These are phyloP conservation scores for Entomortierella lignicola DNA, from an alignment of 192 early-diverging fungal genomes.

Conservation along the genomic window DNA sequence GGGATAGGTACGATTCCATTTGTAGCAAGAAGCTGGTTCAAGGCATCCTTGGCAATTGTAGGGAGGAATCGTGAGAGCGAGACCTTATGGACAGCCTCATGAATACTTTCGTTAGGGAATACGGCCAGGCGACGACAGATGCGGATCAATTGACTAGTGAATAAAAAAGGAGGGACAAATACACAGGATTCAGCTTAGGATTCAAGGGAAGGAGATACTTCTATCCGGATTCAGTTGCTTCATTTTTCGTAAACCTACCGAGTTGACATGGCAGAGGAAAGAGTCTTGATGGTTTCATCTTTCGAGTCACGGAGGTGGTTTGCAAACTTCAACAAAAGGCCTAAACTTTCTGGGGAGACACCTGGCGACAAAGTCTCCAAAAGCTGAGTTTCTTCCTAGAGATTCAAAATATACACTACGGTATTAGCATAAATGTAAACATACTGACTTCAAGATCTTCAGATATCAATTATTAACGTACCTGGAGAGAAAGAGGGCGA, in stretches of 20 bases:
- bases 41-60: slow-evolving; percentile 68
- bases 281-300: slow-evolving; percentile 67
- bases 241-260: slow-evolving; percentile 59
- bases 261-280: slow-evolving; percentile 74
- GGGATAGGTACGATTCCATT: slow-evolving; percentile 63
- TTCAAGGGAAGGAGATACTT: too few relatives aligned
- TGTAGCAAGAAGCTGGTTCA: slow-evolving; percentile 69
- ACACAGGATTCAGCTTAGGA: neutral
- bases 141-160: slow-evolving; percentile 75
- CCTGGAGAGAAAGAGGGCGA: slow-evolving; percentile 59
- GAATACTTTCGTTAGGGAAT: slow-evolving; percentile 72
- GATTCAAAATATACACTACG: neutral
- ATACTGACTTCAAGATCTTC: too few relatives aligned
- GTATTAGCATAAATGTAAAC: neutral
- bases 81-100: slow-evolving; percentile 71
- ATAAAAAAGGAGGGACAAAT: neutral
- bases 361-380: slow-evolving; percentile 64
- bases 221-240: too few relatives aligned
- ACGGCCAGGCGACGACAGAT: slow-evolving; percentile 72
- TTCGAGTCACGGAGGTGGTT: slow-evolving; percentile 66
- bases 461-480: neutral
- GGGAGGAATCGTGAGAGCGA: slow-evolving; percentile 81
- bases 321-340: slow-evolving; percentile 65
- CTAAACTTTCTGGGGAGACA: slow-evolving; percentile 57
- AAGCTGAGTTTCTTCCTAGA: slow-evolving; percentile 60